Base-by-base conservation (phyloP, 2,329 filamentous ascomycete genomes). In the Beauveria sp. region DNA sequence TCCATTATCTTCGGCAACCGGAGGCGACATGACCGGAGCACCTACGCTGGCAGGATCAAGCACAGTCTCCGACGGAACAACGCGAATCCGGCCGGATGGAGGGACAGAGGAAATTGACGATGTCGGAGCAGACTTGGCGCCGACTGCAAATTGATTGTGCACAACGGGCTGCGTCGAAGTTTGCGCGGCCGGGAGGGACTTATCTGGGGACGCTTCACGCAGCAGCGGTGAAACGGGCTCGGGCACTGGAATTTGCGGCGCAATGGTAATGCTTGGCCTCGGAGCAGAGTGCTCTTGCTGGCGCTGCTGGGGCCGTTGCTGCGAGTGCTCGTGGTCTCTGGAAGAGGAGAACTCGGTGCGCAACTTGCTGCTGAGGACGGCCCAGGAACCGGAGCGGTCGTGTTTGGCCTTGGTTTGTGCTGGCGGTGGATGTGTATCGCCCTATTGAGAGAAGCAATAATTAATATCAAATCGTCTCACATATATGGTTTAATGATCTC, bases 371-470 rank as follows among this genome's bases (percentile, higher is more conserved):
- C 74, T 69, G 66, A 76, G 65, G 68, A 79, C 64, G 54, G 74
- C 75, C 79, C 78, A 81, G 26, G 79, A 80, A 54, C 72, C 70
- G 60, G 77, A 76, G 60, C 76, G 74, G 64, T 77, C 75, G 65
- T 68, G 63, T 71, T 76, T 74, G 66, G 65, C 65, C 65, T 72
- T 64, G 63, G 64, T 72, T 67, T 74, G 73, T 67, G 72, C 72
- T 69, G 69, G 67, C 62, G 72, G 69, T 65, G 72, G 67, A 54
- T 67, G 67, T 62, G 68, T 62, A 67, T 78, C 75, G 73, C 64
- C 73, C 74, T 77, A 69, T 69, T 60, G 67, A 67, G 65, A 70
- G 69, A 69, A 46, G 59, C 65, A 70, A 69, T 64, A 59, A 74
- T 76, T 75, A 76, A 75, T 69, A 72, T 67, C 64, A 65, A 53